Conservation (phyloP, 345 rosid genomes). For the Firmiana major region DNA sequence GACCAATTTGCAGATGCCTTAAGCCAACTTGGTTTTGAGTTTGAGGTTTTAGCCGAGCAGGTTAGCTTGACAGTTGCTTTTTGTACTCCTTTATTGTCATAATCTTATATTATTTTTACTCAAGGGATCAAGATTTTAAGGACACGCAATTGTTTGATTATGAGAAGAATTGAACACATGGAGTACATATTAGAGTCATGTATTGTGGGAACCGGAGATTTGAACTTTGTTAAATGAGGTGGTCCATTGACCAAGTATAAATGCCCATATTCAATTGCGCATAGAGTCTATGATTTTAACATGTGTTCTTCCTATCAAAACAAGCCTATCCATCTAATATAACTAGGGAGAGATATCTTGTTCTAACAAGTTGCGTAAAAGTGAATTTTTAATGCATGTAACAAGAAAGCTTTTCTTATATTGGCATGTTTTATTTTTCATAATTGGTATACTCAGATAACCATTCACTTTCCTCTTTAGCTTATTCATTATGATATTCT, state of each 20-base stretch:
- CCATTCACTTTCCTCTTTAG: neutral
- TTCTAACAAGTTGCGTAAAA: neutral
- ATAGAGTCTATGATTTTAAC: neutral
- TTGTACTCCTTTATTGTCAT: neutral
- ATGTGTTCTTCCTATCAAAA: neutral
- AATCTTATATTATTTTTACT: neutral
- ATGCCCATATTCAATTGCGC: neutral
- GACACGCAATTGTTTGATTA: neutral
- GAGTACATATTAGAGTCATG: neutral
- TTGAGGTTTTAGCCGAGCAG: conserved; percentile 53
- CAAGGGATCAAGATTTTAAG: neutral
- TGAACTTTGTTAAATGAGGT: neutral
- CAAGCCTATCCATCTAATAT: neutral
- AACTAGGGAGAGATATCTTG: neutral
- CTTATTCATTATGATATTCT: conserved; percentile 14
- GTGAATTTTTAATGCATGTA: neutral
- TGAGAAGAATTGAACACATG: neutral
- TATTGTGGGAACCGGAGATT: neutral
- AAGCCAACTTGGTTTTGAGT: conserved; percentile 49
- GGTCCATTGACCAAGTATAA: neutral
- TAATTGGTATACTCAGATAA: neutral
- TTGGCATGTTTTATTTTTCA: neutral
- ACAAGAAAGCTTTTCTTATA: neutral
- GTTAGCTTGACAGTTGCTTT: conserved; percentile 22
- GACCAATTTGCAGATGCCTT: conserved; percentile 44